A percentile compares a stretch with the other conserved stretches of the same genome.
These are phyloP conservation scores for Boletus coccyginus DNA, from an alignment of 768 basidiomycete genomes.

Conservation along the genomic window DNA sequence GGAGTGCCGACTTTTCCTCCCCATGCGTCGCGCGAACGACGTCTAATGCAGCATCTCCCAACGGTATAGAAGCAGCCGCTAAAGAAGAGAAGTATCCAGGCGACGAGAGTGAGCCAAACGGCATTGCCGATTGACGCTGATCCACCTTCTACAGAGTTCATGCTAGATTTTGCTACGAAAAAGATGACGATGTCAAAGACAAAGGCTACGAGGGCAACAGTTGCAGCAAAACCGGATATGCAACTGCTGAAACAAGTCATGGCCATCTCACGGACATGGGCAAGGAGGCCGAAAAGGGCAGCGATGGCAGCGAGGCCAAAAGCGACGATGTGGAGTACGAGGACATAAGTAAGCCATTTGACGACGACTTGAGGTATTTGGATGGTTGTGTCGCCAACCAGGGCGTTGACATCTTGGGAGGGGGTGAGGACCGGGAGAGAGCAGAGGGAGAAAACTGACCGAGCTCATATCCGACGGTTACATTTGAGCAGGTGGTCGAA, in stretches of 20 bases:
- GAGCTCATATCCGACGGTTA: conserved; percentile 84
- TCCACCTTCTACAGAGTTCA: conserved; percentile 71
- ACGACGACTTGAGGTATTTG: conserved; percentile 80
- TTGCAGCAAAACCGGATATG: conserved; percentile 77
- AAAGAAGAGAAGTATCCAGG: conserved; percentile 85
- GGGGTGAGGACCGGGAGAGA: conserved; percentile 5
- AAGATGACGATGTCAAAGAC: conserved; percentile 92
- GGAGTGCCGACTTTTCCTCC: conserved; percentile 33
- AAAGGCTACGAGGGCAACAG: conserved; percentile 80
- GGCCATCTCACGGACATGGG: conserved; percentile 83
- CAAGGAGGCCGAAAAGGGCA: conserved; percentile 80
- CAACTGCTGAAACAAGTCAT: conserved; percentile 82
- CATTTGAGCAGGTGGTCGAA: conserved; percentile 69
- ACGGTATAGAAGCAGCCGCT: conserved; percentile 84
- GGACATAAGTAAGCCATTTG: conserved; percentile 94
- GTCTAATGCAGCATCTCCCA: conserved; percentile 81
- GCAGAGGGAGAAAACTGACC: conserved; percentile 47
- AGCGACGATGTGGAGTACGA: conserved; percentile 90
- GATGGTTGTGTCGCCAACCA: conserved; percentile 69
- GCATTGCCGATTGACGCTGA: conserved; percentile 81
- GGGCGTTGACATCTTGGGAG: conserved; percentile 68
- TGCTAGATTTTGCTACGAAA: conserved; percentile 82
- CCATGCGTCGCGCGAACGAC: conserved; percentile 44
- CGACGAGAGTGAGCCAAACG: conserved; percentile 87
- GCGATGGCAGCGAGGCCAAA: conserved; percentile 69